Percentiles rank a stretch among this genome's conserved stretches.
phyloP scores from a whole-genome alignment of 345 rosid species.

The Heritiera littoralis region DNA sequence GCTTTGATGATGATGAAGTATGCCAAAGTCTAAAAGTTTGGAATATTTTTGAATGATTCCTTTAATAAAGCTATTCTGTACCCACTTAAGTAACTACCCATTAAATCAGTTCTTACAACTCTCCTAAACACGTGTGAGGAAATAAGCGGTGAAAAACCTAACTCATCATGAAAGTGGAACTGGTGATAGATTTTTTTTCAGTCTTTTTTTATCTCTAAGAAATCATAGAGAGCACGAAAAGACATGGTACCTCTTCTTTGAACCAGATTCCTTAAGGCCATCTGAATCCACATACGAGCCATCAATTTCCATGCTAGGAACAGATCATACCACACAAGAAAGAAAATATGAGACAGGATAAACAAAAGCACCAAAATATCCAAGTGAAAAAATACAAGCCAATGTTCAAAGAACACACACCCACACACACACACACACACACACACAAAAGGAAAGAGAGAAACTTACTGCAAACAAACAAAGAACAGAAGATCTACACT shows the following conservation, averaged over 20 bases:
- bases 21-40: neutral
- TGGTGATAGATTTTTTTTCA: neutral
- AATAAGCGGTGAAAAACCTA: conserved; percentile 4
- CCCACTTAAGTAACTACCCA: neutral
- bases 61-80: neutral
- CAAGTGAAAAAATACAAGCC: neutral
- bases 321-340: conserved; percentile 23
- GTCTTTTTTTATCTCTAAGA: neutral
- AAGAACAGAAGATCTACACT: neutral
- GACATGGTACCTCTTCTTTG: conserved; percentile 68
- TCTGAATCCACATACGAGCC: conserved; percentile 71
- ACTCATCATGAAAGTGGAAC: neutral
- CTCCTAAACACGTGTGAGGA: neutral
- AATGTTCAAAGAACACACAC: neutral
- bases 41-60: neutral
- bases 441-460: neutral
- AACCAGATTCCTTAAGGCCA: conserved; percentile 61
- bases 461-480: neutral
- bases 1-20: neutral
- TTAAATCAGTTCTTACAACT: neutral
- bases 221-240: neutral
- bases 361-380: conserved; percentile 1
- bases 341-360: conserved; percentile 16
- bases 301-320: conserved; percentile 58
- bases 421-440: too few relatives aligned